phyloP scores from a whole-genome alignment of 768 basidiomycete genomes.

The Lactarius indigo region DNA sequence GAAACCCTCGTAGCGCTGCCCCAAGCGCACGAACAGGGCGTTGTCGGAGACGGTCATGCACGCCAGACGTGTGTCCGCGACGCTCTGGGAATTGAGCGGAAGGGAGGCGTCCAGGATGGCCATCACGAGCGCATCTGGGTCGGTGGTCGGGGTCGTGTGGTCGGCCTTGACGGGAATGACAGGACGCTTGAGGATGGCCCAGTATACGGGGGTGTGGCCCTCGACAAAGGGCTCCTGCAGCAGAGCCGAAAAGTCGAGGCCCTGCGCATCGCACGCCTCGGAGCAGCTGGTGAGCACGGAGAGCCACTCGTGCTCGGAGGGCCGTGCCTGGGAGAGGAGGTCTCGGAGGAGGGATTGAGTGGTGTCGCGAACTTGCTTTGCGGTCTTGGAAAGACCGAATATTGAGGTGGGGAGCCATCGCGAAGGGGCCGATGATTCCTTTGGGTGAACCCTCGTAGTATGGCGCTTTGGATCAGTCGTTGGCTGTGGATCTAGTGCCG shows the following conservation, averaged over 20 bases:
- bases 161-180: constrained; percentile 8
- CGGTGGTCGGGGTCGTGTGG: constrained; percentile 3
- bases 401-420: constrained; percentile 22
- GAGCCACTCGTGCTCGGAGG: constrained; percentile 30
- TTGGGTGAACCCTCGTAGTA: not conserved
- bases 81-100: constrained; percentile 40
- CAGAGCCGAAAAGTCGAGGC: constrained; percentile 48
- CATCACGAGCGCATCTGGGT: constrained; percentile 37
- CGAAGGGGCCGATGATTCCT: not conserved
- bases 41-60: constrained; percentile 64
- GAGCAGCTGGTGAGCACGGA: constrained; percentile 58
- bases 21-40: constrained; percentile 54
- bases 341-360: constrained; percentile 24
- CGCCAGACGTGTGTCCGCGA: constrained; percentile 61
- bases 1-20: constrained; percentile 47
- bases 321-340: constrained; percentile 41
- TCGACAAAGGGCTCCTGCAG: constrained; percentile 65
- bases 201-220: constrained; percentile 63
- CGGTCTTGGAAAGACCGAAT: constrained; percentile 26
- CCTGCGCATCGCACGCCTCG: constrained; percentile 51
- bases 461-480: not conserved
- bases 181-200: constrained; percentile 64
- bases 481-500: not conserved
- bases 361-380: constrained; percentile 23
- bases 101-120: constrained; percentile 52